phyloP scores from a whole-genome alignment of 805 yeast genomes.

The Ogataea naganishii region DNA sequence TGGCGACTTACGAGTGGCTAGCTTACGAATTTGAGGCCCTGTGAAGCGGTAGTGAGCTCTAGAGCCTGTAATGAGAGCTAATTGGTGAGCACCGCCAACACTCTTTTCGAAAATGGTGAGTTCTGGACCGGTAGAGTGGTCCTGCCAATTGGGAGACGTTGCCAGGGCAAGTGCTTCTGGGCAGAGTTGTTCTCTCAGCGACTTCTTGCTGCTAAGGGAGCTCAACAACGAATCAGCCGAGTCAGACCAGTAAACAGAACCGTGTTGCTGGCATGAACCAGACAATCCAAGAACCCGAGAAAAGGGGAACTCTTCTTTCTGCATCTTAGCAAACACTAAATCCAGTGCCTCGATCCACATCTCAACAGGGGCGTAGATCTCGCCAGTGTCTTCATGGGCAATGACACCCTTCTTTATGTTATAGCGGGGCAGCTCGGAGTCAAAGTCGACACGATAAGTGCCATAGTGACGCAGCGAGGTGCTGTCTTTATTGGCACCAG shows the following conservation, averaged over 20 bases:
- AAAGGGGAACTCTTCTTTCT: conserved; percentile 46
- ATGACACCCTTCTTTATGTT: conserved; percentile 69
- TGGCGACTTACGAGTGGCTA: conserved; percentile 44
- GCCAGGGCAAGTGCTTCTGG: conserved; percentile 50
- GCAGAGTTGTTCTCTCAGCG: conserved; percentile 38
- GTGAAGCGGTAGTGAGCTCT: conserved; percentile 86
- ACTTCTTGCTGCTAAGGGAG: conserved; percentile 21
- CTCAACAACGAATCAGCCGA: conserved; percentile 33
- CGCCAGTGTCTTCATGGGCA: conserved; percentile 41
- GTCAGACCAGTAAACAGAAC: conserved; percentile 73
- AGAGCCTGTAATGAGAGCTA: conserved; percentile 73
- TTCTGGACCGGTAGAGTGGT: conserved; percentile 75
- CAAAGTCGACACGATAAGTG: conserved; percentile 66
- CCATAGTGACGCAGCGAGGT: conserved; percentile 45
- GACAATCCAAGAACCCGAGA: conserved; percentile 52
- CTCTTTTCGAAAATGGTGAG: conserved; percentile 48
- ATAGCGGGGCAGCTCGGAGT: conserved; percentile 50
- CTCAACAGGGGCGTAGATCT: conserved; percentile 71
- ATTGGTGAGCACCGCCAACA: conserved; percentile 48
- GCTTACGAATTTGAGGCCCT: conserved; percentile 82
- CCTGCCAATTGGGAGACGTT: conserved; percentile 90
- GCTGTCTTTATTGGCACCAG: too few relatives aligned
- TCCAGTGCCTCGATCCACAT: conserved; percentile 89
- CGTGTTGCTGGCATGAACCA: conserved; percentile 92
- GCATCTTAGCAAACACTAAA: conserved; percentile 44